phyloP scores from a whole-genome alignment of 768 basidiomycete species.

The Russula ochroleuca region DNA sequence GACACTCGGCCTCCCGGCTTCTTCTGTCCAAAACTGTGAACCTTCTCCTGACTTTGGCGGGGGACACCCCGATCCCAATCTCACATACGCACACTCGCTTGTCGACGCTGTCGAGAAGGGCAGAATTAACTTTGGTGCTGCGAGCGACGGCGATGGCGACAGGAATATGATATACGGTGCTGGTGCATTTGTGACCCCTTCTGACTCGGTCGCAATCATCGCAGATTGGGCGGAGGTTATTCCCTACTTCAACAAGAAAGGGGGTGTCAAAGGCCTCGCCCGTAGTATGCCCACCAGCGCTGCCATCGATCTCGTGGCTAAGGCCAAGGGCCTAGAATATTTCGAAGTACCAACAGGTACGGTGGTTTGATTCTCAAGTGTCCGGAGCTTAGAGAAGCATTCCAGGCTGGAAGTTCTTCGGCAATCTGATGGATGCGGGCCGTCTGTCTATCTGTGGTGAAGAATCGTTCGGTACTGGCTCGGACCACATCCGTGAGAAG shows the following conservation, averaged over 20 bases:
- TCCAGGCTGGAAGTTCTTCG: slow-evolving; percentile 99
- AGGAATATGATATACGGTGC: slow-evolving; percentile 99
- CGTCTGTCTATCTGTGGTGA: slow-evolving; percentile 97
- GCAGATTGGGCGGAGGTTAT: slow-evolving; percentile 93
- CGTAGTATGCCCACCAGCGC: slow-evolving; percentile 97
- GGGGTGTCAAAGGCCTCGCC: slow-evolving; percentile 92
- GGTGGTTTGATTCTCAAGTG: slow-evolving; percentile 25
- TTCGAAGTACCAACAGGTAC: slow-evolving; percentile 96
- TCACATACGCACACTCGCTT: slow-evolving; percentile 93
- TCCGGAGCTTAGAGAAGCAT: slow-evolving; percentile 1
- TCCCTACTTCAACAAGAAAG: slow-evolving; percentile 87
- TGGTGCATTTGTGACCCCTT: slow-evolving; percentile 96
- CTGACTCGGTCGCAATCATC: slow-evolving; percentile 97
- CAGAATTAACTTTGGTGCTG: slow-evolving; percentile 89
- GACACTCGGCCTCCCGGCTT: slow-evolving; percentile 71
- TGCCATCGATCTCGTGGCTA: slow-evolving; percentile 93
- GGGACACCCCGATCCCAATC: slow-evolving; percentile 96
- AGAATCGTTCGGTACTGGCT: slow-evolving; percentile 99
- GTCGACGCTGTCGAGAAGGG: slow-evolving; percentile 88
- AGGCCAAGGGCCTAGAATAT: slow-evolving; percentile 86
- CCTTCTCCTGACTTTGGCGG: slow-evolving; percentile 96
- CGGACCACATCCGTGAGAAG: slow-evolving; percentile 99
- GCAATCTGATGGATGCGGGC: slow-evolving; percentile 99
- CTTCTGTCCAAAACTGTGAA: slow-evolving; percentile 84
- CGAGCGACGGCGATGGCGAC: slow-evolving; percentile 96